Conservation (phyloP, 148 eudicot genomes). For the Euryodendron excelsum region DNA sequence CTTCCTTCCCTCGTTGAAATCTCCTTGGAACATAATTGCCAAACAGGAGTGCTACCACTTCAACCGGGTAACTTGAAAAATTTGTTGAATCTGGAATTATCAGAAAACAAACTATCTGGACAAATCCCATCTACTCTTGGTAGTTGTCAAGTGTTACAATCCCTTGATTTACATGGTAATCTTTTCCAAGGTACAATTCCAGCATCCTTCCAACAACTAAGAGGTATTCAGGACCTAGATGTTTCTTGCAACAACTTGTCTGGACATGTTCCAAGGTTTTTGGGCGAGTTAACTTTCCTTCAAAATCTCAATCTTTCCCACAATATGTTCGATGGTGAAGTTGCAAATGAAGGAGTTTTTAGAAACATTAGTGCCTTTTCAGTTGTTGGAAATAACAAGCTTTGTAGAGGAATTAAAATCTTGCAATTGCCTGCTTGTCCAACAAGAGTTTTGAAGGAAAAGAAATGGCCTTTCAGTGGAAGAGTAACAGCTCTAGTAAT, state of each 20-base stretch:
- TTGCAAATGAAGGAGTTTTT: constrained; percentile 21
- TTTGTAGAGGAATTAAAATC: constrained; percentile 18
- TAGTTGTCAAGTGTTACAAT: too few relatives aligned
- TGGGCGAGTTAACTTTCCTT: too few relatives aligned
- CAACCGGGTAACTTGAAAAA: constrained; percentile 10
- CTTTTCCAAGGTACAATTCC: constrained; percentile 27
- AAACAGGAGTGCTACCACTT: constrained; percentile 1
- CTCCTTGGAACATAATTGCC: background rate
- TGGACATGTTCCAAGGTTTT: too few relatives aligned
- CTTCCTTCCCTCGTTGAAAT: too few relatives aligned
- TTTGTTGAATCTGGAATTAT: background rate
- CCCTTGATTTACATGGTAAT: too few relatives aligned
- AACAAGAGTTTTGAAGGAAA: too few relatives aligned
- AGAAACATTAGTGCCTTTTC: constrained; percentile 9
- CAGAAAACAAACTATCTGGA: too few relatives aligned
- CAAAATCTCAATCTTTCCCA: too few relatives aligned
- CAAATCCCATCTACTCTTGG: too few relatives aligned
- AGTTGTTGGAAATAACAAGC: constrained; percentile 13
- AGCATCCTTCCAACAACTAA: background rate
- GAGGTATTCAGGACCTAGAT: background rate
- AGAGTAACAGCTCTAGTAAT: background rate
- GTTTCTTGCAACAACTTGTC: constrained; percentile 20
- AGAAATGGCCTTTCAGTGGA: too few relatives aligned
- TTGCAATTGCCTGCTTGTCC: too few relatives aligned
- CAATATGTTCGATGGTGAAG: constrained; percentile 20